Evolutionary conservation across 2,329 filamentous ascomycete genomes (phyloP), one percentile per base, ranked within the genome.

Genomic region (Aspergillus hortae): DNA sequence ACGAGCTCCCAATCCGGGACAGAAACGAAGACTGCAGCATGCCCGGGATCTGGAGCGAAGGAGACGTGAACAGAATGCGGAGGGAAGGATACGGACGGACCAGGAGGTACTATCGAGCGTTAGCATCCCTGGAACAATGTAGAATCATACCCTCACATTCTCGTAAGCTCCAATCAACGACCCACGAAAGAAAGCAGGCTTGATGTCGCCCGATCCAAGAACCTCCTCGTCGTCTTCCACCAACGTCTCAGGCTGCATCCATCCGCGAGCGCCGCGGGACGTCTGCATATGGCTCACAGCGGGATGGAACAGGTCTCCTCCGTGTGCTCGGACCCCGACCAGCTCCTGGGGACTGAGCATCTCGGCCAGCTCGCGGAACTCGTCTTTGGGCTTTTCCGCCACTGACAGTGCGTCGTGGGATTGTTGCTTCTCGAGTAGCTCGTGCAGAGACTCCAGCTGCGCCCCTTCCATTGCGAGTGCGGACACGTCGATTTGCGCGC

Each of bases 401-500:
- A n/a, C 67, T 56, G 14, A 64, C 6, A 3, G 10, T 4, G 35
- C n/a, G 19, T 27, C 59, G 21, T 63, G 55, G 6, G 52, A 56
- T 54, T 64, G 33, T 61, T 64, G 61, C 47, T 67, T 55, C 48
- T 67, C 62, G 32, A 71, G 68, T 25, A 86, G 72, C 7, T 72
- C 72, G 47, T 76, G 74, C 14, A 89, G 73, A 0, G 83, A 84
- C 9, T 86, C 83, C 40, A 90, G 78, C 17, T 86, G 85, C 1
- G 81, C 78, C 55, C 79, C 82, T 41, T 88, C 83, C 61, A 85
- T 87, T 15, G 84, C 82, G 0, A 90, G 75, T 3, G 85, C 84
- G 1, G 83, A 87, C 5, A 90, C 78, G 56, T 90, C 87, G 25
- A 90, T 82, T 64, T 90, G 86, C 0, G 86, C 86, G 21, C 87